These are phyloP conservation scores for Venturia asperata DNA, from an alignment of 2,329 filamentous ascomycete species.

Conservation along the genomic window DNA sequence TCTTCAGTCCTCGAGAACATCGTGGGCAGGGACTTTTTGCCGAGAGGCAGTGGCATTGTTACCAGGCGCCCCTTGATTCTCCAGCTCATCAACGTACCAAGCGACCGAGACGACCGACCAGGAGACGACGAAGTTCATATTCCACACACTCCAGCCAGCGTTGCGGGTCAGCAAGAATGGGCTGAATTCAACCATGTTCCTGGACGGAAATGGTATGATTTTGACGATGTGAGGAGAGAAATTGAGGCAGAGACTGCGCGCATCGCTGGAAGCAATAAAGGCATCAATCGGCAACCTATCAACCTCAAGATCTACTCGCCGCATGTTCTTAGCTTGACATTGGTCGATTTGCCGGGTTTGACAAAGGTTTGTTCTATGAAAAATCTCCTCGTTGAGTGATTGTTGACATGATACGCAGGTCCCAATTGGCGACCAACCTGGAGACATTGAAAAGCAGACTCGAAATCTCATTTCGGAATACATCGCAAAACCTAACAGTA, in stretches of 20 bases:
- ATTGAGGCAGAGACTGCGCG: slow-evolving; percentile 95
- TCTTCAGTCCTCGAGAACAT: slow-evolving; percentile 98
- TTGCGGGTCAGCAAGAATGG: slow-evolving; percentile 66
- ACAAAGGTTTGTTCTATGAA: slow-evolving; percentile 64
- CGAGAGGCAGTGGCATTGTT: slow-evolving; percentile 92
- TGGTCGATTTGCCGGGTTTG: slow-evolving; percentile 91
- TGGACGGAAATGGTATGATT: slow-evolving; percentile 82
- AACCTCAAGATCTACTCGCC: slow-evolving; percentile 98
- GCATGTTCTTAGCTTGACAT: slow-evolving; percentile 88
- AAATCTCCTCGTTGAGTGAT: neutral
- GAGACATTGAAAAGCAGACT: slow-evolving; percentile 98
- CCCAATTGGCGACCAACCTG: slow-evolving; percentile 93
- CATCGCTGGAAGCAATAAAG: slow-evolving; percentile 94
- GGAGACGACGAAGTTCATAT: slow-evolving; percentile 58
- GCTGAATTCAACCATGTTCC: slow-evolving; percentile 95
- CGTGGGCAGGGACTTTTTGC: slow-evolving; percentile 93
- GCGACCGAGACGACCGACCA: slow-evolving; percentile 60
- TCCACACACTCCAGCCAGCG: slow-evolving; percentile 70
- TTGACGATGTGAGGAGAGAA: slow-evolving; percentile 86
- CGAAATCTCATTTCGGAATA: slow-evolving; percentile 95
- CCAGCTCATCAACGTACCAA: slow-evolving; percentile 93
- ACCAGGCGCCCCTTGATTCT: slow-evolving; percentile 90
- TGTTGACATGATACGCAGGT: slow-evolving; percentile 49
- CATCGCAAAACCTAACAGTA: slow-evolving; percentile 98
- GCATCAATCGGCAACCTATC: slow-evolving; percentile 94